phyloP scores from a whole-genome alignment of 2,329 filamentous ascomycete species.

The Scedosporium dehoogii region DNA sequence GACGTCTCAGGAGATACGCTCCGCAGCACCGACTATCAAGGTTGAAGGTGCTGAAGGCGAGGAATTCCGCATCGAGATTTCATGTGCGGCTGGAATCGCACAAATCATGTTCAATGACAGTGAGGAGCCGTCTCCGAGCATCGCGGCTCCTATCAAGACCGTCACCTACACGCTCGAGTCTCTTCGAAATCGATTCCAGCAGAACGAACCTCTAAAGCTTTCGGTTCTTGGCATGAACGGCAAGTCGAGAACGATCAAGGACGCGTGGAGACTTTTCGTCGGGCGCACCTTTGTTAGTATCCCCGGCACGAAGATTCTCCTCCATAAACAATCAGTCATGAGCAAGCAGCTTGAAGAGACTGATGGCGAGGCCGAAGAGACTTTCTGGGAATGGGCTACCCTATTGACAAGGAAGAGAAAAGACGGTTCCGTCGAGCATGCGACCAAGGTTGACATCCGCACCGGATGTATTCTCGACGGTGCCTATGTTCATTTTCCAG shows the following conservation, averaged over 20 bases:
- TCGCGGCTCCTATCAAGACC: not conserved
- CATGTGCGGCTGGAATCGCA: constrained; percentile 12
- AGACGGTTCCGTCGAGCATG: constrained; percentile 24
- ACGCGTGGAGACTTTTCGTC: constrained; percentile 24
- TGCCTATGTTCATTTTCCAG: constrained; percentile 32
- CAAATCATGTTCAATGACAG: constrained; percentile 11
- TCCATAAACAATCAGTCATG: constrained; percentile 26
- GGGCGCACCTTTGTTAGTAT: constrained; percentile 23
- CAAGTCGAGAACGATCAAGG: constrained; percentile 17
- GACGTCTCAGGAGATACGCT: constrained; percentile 9
- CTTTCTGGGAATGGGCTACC: constrained; percentile 19
- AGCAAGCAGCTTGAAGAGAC: constrained; percentile 11
- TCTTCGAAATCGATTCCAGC: constrained; percentile 22
- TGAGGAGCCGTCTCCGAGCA: constrained; percentile 7
- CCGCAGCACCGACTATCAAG: not conserved
- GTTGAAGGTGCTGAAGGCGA: constrained; percentile 13
- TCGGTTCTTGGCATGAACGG: constrained; percentile 30
- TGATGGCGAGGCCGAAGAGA: not conserved
- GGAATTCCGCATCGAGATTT: constrained; percentile 14
- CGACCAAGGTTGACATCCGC: constrained; percentile 31
- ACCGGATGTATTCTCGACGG: constrained; percentile 34
- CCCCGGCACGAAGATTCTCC: constrained; percentile 24
- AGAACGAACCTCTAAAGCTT: constrained; percentile 18
- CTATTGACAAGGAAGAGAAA: constrained; percentile 19
- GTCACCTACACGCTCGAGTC: constrained; percentile 15